Percentiles rank a stretch among this genome's conserved stretches.
Evolutionary conservation across 2,329 filamentous ascomycete genomes (phyloP).

Genomic region (Cercospora nicotianae): DNA sequence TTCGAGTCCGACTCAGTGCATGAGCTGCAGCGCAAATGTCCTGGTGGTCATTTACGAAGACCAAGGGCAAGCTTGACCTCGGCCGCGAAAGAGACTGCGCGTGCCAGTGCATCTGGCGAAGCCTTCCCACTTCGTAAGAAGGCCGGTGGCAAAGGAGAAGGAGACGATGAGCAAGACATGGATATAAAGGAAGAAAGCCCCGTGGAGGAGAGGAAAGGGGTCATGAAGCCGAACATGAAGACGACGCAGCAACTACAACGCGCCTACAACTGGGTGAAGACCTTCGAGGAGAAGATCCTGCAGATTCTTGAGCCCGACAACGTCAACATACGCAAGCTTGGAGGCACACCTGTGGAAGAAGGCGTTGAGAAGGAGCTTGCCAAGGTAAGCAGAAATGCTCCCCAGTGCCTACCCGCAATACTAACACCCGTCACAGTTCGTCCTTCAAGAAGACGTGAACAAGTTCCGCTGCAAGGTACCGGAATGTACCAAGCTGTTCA

Average conservation of each 20-base stretch:
- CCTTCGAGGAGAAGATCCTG: conserved; percentile 93
- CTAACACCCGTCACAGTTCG: conserved; percentile 49
- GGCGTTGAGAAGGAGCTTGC: conserved; percentile 80
- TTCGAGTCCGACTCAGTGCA: conserved; percentile 98
- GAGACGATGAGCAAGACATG: conserved; percentile 44
- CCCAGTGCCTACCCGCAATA: background rate
- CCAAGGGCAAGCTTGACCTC: conserved; percentile 82
- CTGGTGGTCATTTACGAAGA: conserved; percentile 91
- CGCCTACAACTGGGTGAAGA: conserved; percentile 98
- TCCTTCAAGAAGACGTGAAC: conserved; percentile 96
- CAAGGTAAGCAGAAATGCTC: conserved; percentile 50
- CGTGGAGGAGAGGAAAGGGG: conserved; percentile 61
- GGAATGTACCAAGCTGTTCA: conserved; percentile 95
- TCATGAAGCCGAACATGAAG: conserved; percentile 61
- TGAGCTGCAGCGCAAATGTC: conserved; percentile 91
- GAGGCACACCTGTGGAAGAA: conserved; percentile 82
- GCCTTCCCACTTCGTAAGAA: conserved; percentile 72
- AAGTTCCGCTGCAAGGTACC: conserved; percentile 97
- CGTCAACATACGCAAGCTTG: conserved; percentile 84
- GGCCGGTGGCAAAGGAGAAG: conserved; percentile 57
- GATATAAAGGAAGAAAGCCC: conserved; percentile 44
- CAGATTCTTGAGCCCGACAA: conserved; percentile 89
- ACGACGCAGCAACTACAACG: conserved; percentile 88
- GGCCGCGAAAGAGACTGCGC: conserved; percentile 78
- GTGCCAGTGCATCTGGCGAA: conserved; percentile 78